Conservation (phyloP, 2,329 filamentous ascomycete genomes). For the Beauveria varroae region DNA sequence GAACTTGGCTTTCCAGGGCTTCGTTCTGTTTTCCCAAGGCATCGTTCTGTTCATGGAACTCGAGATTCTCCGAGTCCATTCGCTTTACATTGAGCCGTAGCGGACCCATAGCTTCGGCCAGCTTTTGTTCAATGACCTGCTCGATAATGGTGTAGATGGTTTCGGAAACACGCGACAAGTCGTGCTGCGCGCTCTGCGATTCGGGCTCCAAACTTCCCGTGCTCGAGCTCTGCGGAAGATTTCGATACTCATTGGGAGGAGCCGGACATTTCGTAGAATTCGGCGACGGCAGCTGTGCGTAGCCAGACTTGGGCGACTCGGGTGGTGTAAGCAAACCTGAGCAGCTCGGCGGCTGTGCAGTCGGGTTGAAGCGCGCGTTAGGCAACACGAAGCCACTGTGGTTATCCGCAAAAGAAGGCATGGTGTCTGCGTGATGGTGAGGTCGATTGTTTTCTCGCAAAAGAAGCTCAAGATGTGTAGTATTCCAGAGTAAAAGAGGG, state of each 20-base stretch:
- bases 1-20: no score
- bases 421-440: neutral
- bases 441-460: neutral
- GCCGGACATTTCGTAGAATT: neutral
- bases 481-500: neutral
- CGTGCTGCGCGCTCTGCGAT: neutral
- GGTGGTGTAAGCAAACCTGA: constrained; percentile 15
- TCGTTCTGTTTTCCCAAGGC: constrained; percentile 15
- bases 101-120: constrained; percentile 24
- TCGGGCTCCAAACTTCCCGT: neutral
- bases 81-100: constrained; percentile 21
- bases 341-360: neutral
- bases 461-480: neutral
- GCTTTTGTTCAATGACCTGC: constrained; percentile 24
- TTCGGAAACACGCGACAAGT: constrained; percentile 13
- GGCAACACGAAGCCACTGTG: neutral
- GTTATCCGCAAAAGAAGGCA: neutral
- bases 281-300: neutral
- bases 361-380: neutral
- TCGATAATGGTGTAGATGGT: constrained; percentile 24
- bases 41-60: constrained; percentile 20
- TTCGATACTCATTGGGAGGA: neutral
- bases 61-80: constrained; percentile 14
- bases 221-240: neutral
- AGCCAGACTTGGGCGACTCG: constrained; percentile 15